These are phyloP conservation scores for Polyporus tsugae DNA, from an alignment of 1,284 basidiomycete species.

Conservation along the genomic window DNA sequence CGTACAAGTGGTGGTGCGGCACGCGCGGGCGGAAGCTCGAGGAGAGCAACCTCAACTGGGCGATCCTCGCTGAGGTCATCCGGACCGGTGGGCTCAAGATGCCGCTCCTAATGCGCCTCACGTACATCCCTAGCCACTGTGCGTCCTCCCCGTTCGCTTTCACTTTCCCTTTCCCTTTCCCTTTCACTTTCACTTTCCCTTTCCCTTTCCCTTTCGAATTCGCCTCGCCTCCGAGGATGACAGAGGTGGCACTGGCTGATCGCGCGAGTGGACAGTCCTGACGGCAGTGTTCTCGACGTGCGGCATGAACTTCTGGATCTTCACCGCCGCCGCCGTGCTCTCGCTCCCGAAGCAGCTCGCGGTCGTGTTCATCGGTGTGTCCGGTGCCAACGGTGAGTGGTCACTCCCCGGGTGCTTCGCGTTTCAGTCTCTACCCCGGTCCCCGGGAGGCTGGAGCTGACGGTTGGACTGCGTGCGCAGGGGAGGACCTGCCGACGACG, in stretches of 20 bases:
- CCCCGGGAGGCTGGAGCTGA: too few relatives aligned
- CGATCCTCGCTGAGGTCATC: conserved; percentile 78
- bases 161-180: neutral
- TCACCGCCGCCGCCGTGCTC: conserved; percentile 75
- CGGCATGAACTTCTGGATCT: conserved; percentile 78
- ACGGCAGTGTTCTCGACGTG: conserved; percentile 86
- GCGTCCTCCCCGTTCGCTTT: conserved; percentile 35
- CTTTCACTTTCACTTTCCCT: too few relatives aligned
- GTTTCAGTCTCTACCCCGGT: too few relatives aligned
- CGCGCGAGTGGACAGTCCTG: conserved; percentile 47
- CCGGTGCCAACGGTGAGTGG: neutral
- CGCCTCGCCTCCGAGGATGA: too few relatives aligned
- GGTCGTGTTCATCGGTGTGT: conserved; percentile 76
- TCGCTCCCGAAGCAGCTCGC: conserved; percentile 83
- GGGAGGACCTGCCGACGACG: neutral
- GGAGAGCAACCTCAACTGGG: conserved; percentile 74
- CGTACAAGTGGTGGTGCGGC: conserved; percentile 69
- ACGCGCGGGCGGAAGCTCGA: conserved; percentile 75
- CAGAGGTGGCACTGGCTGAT: too few relatives aligned
- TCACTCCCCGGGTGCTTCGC: conserved; percentile 35
- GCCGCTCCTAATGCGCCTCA: conserved; percentile 75
- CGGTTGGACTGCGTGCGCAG: neutral
- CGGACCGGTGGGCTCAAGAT: conserved; percentile 82
- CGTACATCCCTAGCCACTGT: conserved; percentile 82
- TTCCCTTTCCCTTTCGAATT: neutral